These are phyloP conservation scores for Trapa incisa DNA, from an alignment of 345 rosid genomes.

Conservation along the genomic window DNA sequence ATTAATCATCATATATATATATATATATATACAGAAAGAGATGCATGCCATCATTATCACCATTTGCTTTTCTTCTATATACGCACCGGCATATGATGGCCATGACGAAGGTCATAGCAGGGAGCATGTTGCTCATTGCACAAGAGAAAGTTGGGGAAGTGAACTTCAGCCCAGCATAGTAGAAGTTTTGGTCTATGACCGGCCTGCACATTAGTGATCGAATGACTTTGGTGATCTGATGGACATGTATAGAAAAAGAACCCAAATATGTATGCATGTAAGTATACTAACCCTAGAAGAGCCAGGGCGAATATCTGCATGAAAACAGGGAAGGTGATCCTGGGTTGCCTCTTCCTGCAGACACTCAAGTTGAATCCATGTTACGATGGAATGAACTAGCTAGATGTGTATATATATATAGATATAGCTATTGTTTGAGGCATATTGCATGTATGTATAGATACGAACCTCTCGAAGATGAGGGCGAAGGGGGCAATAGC, in stretches of 20 bases:
- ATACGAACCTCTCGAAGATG: constrained; percentile 39
- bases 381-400: too few species aligned
- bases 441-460: background rate
- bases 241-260: background rate
- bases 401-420: too few species aligned
- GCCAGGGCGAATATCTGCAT: constrained; percentile 68
- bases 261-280: too few species aligned
- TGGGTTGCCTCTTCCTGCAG: constrained; percentile 64
- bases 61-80: background rate
- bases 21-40: background rate
- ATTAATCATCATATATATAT: too few species aligned
- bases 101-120: constrained; percentile 73
- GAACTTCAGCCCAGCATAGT: constrained; percentile 73
- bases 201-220: constrained; percentile 33
- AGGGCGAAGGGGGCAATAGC: constrained; percentile 56
- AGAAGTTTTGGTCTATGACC: constrained; percentile 90
- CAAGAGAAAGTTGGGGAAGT: constrained; percentile 87
- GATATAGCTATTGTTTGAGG: too few species aligned
- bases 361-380: background rate
- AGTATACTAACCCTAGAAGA: constrained; percentile 65
- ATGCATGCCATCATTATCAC: background rate
- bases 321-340: constrained; percentile 61
- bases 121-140: constrained; percentile 86
- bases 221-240: background rate
- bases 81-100: constrained; percentile 47